Conservation (phyloP, 352 stramenopile genomes). For the Phytophthora boehmeriae region DNA sequence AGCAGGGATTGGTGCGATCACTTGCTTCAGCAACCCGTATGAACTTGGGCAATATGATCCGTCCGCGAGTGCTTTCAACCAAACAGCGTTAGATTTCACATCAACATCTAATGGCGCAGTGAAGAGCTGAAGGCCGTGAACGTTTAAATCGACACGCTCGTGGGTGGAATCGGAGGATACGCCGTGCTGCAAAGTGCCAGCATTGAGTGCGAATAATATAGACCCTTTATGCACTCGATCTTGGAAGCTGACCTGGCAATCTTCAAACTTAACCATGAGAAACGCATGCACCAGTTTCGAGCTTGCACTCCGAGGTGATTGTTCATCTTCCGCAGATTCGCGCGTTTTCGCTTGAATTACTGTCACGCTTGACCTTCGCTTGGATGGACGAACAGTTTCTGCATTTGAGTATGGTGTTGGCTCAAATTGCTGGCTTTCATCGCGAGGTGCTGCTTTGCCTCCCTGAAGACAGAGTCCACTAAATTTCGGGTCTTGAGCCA, state of each 20-base stretch:
- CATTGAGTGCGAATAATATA: conserved; percentile 66
- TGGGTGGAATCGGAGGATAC: conserved; percentile 53
- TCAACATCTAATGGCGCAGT: conserved; percentile 76
- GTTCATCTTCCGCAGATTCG: conserved; percentile 11
- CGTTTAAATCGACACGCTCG: conserved; percentile 61
- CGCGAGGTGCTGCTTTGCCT: conserved; percentile 15
- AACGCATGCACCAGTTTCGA: conserved; percentile 52
- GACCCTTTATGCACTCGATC: conserved; percentile 73
- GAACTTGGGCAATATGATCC: conserved; percentile 68
- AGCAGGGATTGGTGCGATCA: conserved; percentile 68
- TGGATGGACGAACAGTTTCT: conserved; percentile 27
- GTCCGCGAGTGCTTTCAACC: conserved; percentile 61
- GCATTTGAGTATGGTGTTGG: conserved; percentile 35
- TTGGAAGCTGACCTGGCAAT: conserved; percentile 83
- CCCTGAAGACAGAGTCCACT: conserved; percentile 56
- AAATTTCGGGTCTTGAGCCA: conserved; percentile 77
- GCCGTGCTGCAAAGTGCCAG: conserved; percentile 60
- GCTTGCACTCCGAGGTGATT: conserved; percentile 5
- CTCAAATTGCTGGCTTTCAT: conserved; percentile 21
- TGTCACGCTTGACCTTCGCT: conserved; percentile 13
- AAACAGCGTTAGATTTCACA: conserved; percentile 68
- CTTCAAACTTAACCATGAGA: conserved; percentile 76
- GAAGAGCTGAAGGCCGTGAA: conserved; percentile 70
- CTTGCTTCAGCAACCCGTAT: conserved; percentile 63
- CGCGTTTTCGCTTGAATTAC: conserved; percentile 10